Base-by-base conservation (phyloP, 495 filamentous ascomycete genomes). In the Aspergillus bridgeri region DNA sequence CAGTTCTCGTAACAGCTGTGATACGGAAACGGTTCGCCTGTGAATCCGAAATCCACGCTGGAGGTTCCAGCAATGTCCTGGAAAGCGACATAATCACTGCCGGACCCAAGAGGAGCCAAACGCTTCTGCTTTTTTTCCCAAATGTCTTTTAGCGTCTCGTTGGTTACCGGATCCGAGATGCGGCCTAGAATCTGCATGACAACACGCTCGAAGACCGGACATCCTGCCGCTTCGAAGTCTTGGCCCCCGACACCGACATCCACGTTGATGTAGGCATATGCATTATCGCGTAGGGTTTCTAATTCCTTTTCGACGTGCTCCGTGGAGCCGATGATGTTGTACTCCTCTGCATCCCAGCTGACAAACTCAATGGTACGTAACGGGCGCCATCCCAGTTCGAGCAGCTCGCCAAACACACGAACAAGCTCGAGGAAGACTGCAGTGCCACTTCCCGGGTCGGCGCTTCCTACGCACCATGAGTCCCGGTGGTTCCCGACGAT, bases 401-500 rank as follows among this genome's bases (percentile, higher is more conserved):
- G 74, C 7, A 98, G 59, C 56, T 90, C 84, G 21, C 91, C 89
- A 67, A 98, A 88, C 57, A 96, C 84, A 42, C 87, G 83, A 9
- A 90, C 81, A 46, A 98, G 79, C 71, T 98, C 95, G 18, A 97
- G 72, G 77, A 97, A 87, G 23, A 96, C 81, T 13, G 94, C 95
- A 0, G 92, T 96, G 15, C 93, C 95, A 51, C 89, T 90, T 55
- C 90, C 89, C 0, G 95, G 90, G 60, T 92, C 88, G 2, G 83
- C 83, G 53, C 91, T 90, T 57, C 95, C 93, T 65, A 95, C 89
- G 53, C 90, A 88, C 91, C 89, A 97, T 7, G 91, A 86, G 68
- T 98, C 94, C 19, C 94, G 90, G 68, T 96, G 94, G 67, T 92
- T 96, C 22, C 94, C 95, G 54, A 98, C 81, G 53, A 96, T 89